Conservation (phyloP, 495 filamentous ascomycete species). For the Penicillium parvum region DNA sequence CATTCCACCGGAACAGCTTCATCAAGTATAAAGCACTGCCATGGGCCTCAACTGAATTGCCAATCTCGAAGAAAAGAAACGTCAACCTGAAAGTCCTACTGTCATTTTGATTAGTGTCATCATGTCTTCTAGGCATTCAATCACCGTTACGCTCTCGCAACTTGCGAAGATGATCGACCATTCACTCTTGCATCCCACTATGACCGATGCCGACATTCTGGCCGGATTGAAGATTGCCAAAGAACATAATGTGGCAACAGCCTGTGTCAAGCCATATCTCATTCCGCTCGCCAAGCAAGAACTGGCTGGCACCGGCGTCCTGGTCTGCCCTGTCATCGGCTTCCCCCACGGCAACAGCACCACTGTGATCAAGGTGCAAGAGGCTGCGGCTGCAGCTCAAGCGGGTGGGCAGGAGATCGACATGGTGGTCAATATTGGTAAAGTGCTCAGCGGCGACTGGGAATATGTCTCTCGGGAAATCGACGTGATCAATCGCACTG, state of each 20-base stretch:
- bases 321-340: slow-evolving; percentile 52
- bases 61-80: background rate
- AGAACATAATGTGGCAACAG: slow-evolving; percentile 48
- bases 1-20: slow-evolving; percentile 6
- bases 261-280: slow-evolving; percentile 52
- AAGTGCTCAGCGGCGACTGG: slow-evolving; percentile 53
- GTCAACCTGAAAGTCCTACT: too few relatives aligned
- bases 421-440: slow-evolving; percentile 57
- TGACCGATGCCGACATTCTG: slow-evolving; percentile 51
- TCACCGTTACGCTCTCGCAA: slow-evolving; percentile 47
- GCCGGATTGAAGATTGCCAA: slow-evolving; percentile 45
- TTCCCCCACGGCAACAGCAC: slow-evolving; percentile 57
- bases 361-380: slow-evolving; percentile 48
- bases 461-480: slow-evolving; percentile 51
- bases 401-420: slow-evolving; percentile 52
- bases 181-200: slow-evolving; percentile 56
- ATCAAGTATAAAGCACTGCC: background rate
- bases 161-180: slow-evolving; percentile 58
- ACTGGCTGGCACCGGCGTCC: slow-evolving; percentile 45
- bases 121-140: slow-evolving; percentile 21
- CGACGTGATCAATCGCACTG: slow-evolving; percentile 41
- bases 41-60: background rate
- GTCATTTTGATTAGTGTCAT: too few relatives aligned
- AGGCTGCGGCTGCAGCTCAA: slow-evolving; percentile 44
- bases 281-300: slow-evolving; percentile 44